phyloP scores from a whole-genome alignment of 257 asterid genomes.

The Solanum ossicruentum region DNA sequence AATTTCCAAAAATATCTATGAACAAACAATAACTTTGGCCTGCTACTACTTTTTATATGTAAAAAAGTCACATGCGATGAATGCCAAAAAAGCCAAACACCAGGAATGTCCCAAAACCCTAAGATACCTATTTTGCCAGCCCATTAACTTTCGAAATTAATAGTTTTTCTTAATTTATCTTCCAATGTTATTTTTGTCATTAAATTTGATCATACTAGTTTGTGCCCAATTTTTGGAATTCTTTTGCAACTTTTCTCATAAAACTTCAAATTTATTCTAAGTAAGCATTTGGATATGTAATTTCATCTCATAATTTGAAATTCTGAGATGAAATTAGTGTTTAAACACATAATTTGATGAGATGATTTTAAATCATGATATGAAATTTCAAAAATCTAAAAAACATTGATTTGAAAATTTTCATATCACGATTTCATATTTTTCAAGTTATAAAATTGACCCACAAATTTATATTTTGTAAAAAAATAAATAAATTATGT shows the following conservation, averaged over 20 bases:
- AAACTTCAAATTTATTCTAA: not conserved
- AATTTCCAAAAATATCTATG: conserved; percentile 18
- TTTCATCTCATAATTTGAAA: not conserved
- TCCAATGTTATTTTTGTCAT: not conserved
- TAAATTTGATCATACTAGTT: not conserved
- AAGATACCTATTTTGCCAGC: not conserved
- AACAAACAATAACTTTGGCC: not conserved
- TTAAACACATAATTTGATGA: not conserved
- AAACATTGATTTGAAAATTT: too few relatives aligned
- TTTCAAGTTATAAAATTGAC: not conserved
- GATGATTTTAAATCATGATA: too few relatives aligned
- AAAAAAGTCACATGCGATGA: not conserved
- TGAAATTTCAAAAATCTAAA: too few relatives aligned
- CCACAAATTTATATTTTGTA: too few relatives aligned
- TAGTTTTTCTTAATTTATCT: not conserved
- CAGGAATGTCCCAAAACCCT: not conserved
- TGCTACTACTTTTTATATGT: not conserved
- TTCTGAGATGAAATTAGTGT: not conserved
- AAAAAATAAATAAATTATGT: too few relatives aligned
- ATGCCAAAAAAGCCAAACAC: not conserved
- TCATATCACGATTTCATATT: not conserved
- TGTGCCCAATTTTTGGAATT: not conserved
- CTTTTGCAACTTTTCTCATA: not conserved
- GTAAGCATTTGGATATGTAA: not conserved
- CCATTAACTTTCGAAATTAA: not conserved